A percentile compares a stretch with the other conserved stretches of the same genome.
These are phyloP conservation scores for Pulveroboletus sp. DNA, from an alignment of 768 basidiomycete species.

Conservation along the genomic window DNA sequence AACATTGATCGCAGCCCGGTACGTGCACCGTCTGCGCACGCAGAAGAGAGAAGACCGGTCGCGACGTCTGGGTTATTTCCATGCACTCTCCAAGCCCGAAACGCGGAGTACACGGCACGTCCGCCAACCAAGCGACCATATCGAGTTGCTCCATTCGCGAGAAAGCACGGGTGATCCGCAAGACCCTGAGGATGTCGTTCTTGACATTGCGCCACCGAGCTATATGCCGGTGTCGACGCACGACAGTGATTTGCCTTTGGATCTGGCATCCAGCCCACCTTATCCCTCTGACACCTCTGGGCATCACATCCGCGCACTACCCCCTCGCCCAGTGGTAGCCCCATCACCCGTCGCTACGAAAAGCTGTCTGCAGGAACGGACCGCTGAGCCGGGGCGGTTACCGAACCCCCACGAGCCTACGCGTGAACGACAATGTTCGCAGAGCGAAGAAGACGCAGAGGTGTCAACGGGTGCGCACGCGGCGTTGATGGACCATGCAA, in stretches of 20 bases:
- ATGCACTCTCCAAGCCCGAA: slow-evolving; percentile 22
- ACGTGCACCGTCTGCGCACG: slow-evolving; percentile 48
- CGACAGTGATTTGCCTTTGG: slow-evolving; percentile 14
- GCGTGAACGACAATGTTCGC: background rate
- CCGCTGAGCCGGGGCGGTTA: background rate
- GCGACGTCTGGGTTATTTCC: slow-evolving; percentile 32
- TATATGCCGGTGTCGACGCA: slow-evolving; percentile 17
- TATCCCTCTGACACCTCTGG: slow-evolving; percentile 10
- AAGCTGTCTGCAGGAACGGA: background rate
- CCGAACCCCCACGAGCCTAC: slow-evolving; percentile 4
- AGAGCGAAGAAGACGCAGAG: slow-evolving; percentile 19
- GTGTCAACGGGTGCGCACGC: slow-evolving; percentile 27
- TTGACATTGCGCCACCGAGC: slow-evolving; percentile 20
- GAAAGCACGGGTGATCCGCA: slow-evolving; percentile 8
- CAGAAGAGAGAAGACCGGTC: slow-evolving; percentile 46
- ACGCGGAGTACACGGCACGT: slow-evolving; percentile 10
- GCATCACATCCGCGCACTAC: slow-evolving; percentile 28
- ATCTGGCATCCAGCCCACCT: slow-evolving; percentile 6
- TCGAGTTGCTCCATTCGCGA: slow-evolving; percentile 25
- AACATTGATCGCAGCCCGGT: slow-evolving; percentile 51
- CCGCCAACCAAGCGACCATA: slow-evolving; percentile 26
- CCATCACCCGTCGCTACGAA: background rate
- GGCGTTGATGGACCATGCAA: slow-evolving; percentile 30
- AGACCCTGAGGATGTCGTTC: slow-evolving; percentile 14
- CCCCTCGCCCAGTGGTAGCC: slow-evolving; percentile 21